A percentile compares a stretch with the other conserved stretches of the same genome.
phyloP scores from a whole-genome alignment of 345 rosid genomes.

The Microcos paniculata region DNA sequence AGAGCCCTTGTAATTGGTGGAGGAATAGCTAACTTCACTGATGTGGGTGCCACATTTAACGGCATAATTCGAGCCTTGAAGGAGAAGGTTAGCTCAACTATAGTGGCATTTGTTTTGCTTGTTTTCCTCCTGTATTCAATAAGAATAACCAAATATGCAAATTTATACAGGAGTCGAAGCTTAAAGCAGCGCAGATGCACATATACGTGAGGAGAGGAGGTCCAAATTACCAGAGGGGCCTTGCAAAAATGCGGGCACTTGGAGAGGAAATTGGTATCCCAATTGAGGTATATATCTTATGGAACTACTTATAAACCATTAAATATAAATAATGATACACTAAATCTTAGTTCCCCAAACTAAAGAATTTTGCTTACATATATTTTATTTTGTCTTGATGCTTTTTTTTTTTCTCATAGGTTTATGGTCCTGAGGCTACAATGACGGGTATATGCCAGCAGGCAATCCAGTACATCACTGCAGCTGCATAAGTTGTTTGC shows the following conservation, averaged over 20 bases:
- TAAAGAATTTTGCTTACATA: not conserved
- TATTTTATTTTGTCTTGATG: not conserved
- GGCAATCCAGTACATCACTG: conserved; percentile 77
- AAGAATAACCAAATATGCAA: not conserved
- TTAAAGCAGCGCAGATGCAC: conserved; percentile 66
- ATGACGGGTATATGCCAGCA: conserved; percentile 97
- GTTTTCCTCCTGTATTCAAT: not conserved
- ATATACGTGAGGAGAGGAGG: conserved; percentile 77
- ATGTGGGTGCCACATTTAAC: conserved; percentile 94
- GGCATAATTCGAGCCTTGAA: conserved; percentile 89
- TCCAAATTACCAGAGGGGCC: conserved; percentile 86
- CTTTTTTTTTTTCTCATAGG: conserved; percentile 44
- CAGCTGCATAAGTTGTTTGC: conserved; percentile 51
- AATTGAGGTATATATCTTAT: conserved; percentile 56
- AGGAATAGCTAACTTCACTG: conserved; percentile 96
- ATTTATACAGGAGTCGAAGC: conserved; percentile 62
- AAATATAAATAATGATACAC: not conserved
- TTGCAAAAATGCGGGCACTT: conserved; percentile 72
- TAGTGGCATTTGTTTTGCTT: not conserved
- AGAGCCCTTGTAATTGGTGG: conserved; percentile 96
- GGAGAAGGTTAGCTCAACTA: conserved; percentile 63
- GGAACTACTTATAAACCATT: not conserved
- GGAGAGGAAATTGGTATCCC: conserved; percentile 85
- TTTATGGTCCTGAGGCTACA: conserved; percentile 92
- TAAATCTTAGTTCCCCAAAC: not conserved